Evolutionary conservation across 495 filamentous ascomycete genomes (phyloP).

Genomic region (Aspergillus panamensis): DNA sequence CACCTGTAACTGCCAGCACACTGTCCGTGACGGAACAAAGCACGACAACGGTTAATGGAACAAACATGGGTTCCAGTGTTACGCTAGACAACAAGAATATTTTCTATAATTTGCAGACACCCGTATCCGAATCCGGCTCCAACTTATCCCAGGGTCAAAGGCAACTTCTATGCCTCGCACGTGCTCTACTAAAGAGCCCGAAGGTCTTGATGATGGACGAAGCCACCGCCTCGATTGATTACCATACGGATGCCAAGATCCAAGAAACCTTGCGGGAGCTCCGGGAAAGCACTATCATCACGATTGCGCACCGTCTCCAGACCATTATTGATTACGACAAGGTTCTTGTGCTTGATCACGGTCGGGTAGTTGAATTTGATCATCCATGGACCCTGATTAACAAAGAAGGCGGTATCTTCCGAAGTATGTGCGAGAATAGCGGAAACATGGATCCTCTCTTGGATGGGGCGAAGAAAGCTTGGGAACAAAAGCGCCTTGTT

Average conservation of each 20-base stretch:
- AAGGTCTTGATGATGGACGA: slow-evolving; percentile 98
- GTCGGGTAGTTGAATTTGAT: slow-evolving; percentile 80
- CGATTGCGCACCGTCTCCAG: slow-evolving; percentile 95
- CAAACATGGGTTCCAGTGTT: slow-evolving; percentile 32
- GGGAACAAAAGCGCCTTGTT: slow-evolving; percentile 51
- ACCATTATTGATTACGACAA: slow-evolving; percentile 98
- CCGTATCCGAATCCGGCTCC: slow-evolving; percentile 86
- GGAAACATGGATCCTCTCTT: slow-evolving; percentile 74
- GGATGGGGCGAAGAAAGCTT: slow-evolving; percentile 73
- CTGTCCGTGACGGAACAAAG: slow-evolving; percentile 26
- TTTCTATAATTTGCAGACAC: slow-evolving; percentile 81
- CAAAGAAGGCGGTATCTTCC: slow-evolving; percentile 67
- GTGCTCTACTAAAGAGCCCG: slow-evolving; percentile 87
- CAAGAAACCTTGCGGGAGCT: slow-evolving; percentile 92
- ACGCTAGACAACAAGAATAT: slow-evolving; percentile 79
- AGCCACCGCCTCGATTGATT: slow-evolving; percentile 97
- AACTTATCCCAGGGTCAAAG: slow-evolving; percentile 97
- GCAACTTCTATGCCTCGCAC: slow-evolving; percentile 91
- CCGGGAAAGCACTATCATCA: slow-evolving; percentile 83
- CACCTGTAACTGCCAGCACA: slow-evolving; percentile 40
- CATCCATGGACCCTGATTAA: slow-evolving; percentile 77
- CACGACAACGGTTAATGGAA: slow-evolving; percentile 32
- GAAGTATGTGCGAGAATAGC: slow-evolving; percentile 92
- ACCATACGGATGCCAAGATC: slow-evolving; percentile 91
- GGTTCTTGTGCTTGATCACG: slow-evolving; percentile 93